A percentile compares a stretch with the other conserved stretches of the same genome.
These are phyloP conservation scores for Citrullus colocynthis DNA, from an alignment of 306 rosid species.

Conservation along the genomic window DNA sequence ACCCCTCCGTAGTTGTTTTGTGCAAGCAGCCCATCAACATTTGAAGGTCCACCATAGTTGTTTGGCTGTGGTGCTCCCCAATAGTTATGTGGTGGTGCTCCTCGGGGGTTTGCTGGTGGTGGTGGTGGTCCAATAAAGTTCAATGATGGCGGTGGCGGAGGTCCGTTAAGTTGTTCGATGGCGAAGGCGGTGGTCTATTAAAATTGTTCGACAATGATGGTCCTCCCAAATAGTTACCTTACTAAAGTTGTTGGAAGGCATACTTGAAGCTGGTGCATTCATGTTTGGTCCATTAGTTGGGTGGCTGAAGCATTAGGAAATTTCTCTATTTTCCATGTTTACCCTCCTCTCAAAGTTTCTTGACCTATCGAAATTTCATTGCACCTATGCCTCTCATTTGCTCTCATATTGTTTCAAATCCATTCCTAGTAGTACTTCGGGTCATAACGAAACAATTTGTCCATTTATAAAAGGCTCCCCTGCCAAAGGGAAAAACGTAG, in stretches of 20 bases:
- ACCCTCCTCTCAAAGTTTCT: conserved; percentile 85
- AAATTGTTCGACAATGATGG: conserved; percentile 18
- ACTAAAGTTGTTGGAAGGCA: conserved; percentile 7
- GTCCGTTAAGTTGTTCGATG: conserved; percentile 2
- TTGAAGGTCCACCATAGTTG: conserved; percentile 16
- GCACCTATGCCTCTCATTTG: conserved; percentile 90
- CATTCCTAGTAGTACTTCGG: conserved; percentile 88
- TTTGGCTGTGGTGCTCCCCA: background rate
- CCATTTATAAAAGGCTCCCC: conserved; percentile 96
- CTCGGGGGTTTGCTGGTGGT: conserved; percentile 3
- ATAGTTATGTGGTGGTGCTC: conserved; percentile 1
- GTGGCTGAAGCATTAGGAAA: conserved; percentile 35
- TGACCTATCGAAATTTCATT: conserved; percentile 74
- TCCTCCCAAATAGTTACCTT: background rate
- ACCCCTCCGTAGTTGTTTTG: conserved; percentile 30
- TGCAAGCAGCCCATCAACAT: conserved; percentile 3
- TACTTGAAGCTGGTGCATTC: conserved; percentile 16
- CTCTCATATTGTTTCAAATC: conserved; percentile 82
- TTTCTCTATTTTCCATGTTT: conserved; percentile 50
- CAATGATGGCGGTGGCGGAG: conserved; percentile 10
- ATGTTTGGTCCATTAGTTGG: conserved; percentile 4
- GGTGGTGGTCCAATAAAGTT: conserved; percentile 8
- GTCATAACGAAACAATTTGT: conserved; percentile 79
- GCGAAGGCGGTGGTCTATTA: conserved; percentile 5
- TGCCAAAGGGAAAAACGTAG: conserved; percentile 14